Percentiles rank a stretch among this genome's conserved stretches.
These are phyloP conservation scores for Metschnikowia vanudenii DNA, from an alignment of 805 yeast species.

Conservation along the genomic window DNA sequence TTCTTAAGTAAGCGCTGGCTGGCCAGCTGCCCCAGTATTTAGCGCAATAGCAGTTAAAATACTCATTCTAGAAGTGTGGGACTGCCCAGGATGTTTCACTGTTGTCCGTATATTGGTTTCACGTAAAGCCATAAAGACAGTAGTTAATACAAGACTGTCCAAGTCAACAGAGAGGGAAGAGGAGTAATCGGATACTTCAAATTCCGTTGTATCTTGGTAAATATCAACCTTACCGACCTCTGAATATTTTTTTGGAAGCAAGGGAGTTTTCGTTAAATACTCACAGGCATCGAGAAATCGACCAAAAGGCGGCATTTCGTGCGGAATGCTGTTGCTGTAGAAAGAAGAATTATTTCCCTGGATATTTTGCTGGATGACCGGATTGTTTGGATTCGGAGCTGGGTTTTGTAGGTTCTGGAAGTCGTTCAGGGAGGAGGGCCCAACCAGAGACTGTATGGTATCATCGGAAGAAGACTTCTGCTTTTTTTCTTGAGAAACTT, in stretches of 20 bases:
- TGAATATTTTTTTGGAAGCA: conserved; percentile 36
- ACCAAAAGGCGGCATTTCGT: conserved; percentile 41
- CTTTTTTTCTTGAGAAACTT: conserved; percentile 1
- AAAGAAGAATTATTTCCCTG: conserved; percentile 4
- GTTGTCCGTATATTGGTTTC: conserved; percentile 29
- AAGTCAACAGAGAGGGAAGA: conserved; percentile 33
- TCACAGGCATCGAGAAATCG: conserved; percentile 28
- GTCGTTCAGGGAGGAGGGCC: not conserved
- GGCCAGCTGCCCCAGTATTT: not conserved
- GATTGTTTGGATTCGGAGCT: conserved; percentile 27
- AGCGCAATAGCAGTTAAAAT: conserved; percentile 7
- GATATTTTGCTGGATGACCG: conserved; percentile 22
- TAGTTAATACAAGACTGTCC: conserved; percentile 32
- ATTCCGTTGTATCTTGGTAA: conserved; percentile 29
- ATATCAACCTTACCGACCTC: conserved; percentile 36
- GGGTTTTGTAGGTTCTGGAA: conserved; percentile 29
- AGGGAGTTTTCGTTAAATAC: conserved; percentile 20
- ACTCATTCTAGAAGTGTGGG: conserved; percentile 5
- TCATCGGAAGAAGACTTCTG: not conserved
- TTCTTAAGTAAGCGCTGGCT: not conserved
- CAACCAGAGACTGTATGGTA: not conserved
- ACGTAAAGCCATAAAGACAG: conserved; percentile 32
- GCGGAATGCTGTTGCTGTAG: conserved; percentile 23
- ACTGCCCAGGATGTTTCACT: conserved; percentile 11
- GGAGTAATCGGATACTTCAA: conserved; percentile 15